Base-by-base conservation (phyloP, 257 asterid species). In the Nicotiana tomentosiformis region DNA sequence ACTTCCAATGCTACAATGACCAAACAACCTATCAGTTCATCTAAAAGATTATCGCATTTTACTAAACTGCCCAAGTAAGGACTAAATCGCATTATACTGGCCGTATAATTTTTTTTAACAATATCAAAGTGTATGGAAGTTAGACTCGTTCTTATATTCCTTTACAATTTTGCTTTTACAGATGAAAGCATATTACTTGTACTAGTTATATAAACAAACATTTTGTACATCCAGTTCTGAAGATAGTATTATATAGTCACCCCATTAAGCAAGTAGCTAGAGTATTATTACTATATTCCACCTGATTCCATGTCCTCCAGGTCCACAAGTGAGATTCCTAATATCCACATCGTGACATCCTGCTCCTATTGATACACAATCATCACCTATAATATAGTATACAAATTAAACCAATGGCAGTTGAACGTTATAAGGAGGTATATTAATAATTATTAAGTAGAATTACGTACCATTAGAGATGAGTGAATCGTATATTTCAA, bases 291-390 rank as follows among this genome's bases (percentile, higher is more conserved):
- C 3, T 43, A 15, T 53, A 20, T 6, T 33, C 62, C 53, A 91
- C 95, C 95, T 91, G 81, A 92, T 92, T 66, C 96, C 96, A 69
- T 92, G 96, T 26, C 96, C 83, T 30, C 96, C 83, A 1, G 92
- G 94, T 2, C 94, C 96, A 77, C 96, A 92, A 11, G 94, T 92
- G n/a, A 92, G 43, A 69, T 90, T 92, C 84, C 86, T 88, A 35
- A 92, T 92, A 83, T 92, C 93, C 7, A 92, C 92, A 33, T 89
- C 87, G 62, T 86, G 84, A 88, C 93, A 90, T 14, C 96, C 96
- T 1, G 94, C 86, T 62, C 96, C 96, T 16, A 92, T 92, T 0
- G 96, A 92, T 16, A 92, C 90, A 74, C 96, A 92, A 51, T 92
- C 96, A 51, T 92, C 96, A 7, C 95, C 95, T 91, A 85, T 18